Percentiles rank a stretch among this genome's conserved stretches.
phyloP scores from a whole-genome alignment of 2,329 filamentous ascomycete genomes.

The Geosmithia flava region DNA sequence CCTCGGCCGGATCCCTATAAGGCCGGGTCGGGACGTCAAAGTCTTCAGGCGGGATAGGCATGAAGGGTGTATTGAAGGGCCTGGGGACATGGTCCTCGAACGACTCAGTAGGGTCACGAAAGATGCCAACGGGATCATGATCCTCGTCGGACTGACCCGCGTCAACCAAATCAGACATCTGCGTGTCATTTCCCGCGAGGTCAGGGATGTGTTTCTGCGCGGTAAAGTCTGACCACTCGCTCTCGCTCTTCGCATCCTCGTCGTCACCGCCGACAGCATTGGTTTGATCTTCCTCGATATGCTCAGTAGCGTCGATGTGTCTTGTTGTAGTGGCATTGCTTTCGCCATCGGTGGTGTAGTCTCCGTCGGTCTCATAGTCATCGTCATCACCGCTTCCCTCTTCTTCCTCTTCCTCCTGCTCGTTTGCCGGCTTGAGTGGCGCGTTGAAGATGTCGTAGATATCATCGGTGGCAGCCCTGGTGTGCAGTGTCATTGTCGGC shows the following conservation, averaged over 20 bases:
- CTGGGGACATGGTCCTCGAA: constrained; percentile 19
- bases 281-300: background rate
- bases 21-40: constrained; percentile 69
- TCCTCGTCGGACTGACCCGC: constrained; percentile 19
- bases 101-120: constrained; percentile 9
- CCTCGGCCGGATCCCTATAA: constrained; percentile 67
- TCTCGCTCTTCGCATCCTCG: constrained; percentile 53
- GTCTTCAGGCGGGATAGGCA: constrained; percentile 75
- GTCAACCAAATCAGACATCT: constrained; percentile 26
- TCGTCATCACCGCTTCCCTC: constrained; percentile 45
- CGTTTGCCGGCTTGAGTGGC: constrained; percentile 29
- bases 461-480: constrained; percentile 87
- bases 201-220: constrained; percentile 57
- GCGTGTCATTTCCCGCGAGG: constrained; percentile 23
- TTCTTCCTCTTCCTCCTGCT: constrained; percentile 5
- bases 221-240: constrained; percentile 84
- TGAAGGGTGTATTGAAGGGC: constrained; percentile 54
- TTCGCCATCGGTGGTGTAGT: constrained; percentile 77
- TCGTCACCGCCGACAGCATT: constrained; percentile 21
- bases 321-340: constrained; percentile 64
- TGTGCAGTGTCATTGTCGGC: constrained; percentile 98
- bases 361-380: constrained; percentile 58
- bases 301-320: constrained; percentile 39
- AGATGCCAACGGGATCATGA: constrained; percentile 9
- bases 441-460: constrained; percentile 97